These are phyloP conservation scores for Exophiala sp. DNA, from an alignment of 2,329 filamentous ascomycete genomes.

Conservation along the genomic window DNA sequence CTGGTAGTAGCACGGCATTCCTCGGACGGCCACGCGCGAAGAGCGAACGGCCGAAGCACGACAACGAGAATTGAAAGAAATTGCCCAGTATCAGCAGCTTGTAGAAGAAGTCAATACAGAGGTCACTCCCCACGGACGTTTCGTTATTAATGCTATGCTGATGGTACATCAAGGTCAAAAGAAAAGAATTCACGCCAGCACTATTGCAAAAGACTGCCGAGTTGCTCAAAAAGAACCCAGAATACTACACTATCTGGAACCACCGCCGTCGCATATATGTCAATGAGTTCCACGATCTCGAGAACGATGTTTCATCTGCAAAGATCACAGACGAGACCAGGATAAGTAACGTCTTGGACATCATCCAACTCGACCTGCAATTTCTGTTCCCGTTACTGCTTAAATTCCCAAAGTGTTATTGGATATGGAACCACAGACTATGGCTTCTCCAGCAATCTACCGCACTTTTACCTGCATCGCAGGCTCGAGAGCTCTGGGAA, in stretches of 20 bases:
- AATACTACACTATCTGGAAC: conserved; percentile 51
- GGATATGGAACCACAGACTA: conserved; percentile 95
- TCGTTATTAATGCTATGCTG: conserved; percentile 1
- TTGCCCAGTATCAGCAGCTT: conserved; percentile 69
- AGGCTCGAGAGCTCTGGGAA: conserved; percentile 70
- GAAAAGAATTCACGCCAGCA: conserved; percentile 40
- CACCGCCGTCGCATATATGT: conserved; percentile 59
- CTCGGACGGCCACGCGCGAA: conserved; percentile 59
- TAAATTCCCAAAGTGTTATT: conserved; percentile 94
- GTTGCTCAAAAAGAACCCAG: conserved; percentile 44
- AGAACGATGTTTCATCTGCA: conserved; percentile 21
- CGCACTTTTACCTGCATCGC: conserved; percentile 53
- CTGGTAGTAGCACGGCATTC: conserved; percentile 71
- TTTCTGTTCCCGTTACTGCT: conserved; percentile 83
- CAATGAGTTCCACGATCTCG: conserved; percentile 26
- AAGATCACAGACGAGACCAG: conserved; percentile 29
- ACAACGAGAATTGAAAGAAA: conserved; percentile 69
- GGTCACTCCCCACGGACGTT: conserved; percentile 41
- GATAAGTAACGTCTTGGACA: conserved; percentile 41
- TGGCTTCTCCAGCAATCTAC: conserved; percentile 79
- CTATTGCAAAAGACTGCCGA: conserved; percentile 44
- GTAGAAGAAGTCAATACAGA: conserved; percentile 65
- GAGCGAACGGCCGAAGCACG: conserved; percentile 67
- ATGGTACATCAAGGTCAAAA: conserved; percentile 34
- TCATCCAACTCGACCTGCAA: conserved; percentile 69